Base-by-base conservation (phyloP, 2,329 filamentous ascomycete genomes). In the Aspergillus pseudoglaucus region DNA sequence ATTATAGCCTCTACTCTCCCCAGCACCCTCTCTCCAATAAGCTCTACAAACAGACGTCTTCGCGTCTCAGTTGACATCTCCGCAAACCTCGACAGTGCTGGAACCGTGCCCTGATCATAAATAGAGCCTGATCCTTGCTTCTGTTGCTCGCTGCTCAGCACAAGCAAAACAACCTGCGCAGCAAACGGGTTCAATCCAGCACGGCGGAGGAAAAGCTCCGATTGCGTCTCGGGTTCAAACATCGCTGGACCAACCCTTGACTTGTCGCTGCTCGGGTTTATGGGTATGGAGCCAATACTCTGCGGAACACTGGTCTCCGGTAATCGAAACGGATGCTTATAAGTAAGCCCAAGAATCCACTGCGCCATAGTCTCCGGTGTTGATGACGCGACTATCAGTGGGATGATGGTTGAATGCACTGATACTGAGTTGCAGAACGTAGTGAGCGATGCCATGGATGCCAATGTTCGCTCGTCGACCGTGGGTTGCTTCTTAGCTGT, bases 161-260 rank as follows among this genome's bases (percentile, higher is more conserved):
- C 42, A 15, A 44, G 47, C 30, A 87, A 66, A 1, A 88, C 71
- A 8, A 74, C 72, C 61, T 89, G 85, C 2, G 87, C 86, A 2
- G 85, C 85, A 61, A 81, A 88, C 0, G 80, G 76, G 63, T 90
- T 90, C 60, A 89, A 64, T 0, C 87, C 87, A 1, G 77, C 75
- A 20, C 75, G 72, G 12, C 85, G 74, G 20, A 90, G 70, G 52
- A 87, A 85, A 8, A 80, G 41, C 62, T 90, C 87, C 82, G 82
- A 87, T 30, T 71, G 63, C 1, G 82, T 83, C 64, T 88, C 84
- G 0, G 80, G 77, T 14, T 79, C 65, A 6, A 79, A 57, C 25
- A 81, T 60, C 25, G 58, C 64, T 43, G 52, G 37, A 15, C 20
- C 54, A 41, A 48, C 23, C 42, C 20, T 41, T 17, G 46, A 23